These are phyloP conservation scores for Ramularia collo-cygni DNA, from an alignment of 2,329 filamentous ascomycete genomes.

Conservation along the genomic window DNA sequence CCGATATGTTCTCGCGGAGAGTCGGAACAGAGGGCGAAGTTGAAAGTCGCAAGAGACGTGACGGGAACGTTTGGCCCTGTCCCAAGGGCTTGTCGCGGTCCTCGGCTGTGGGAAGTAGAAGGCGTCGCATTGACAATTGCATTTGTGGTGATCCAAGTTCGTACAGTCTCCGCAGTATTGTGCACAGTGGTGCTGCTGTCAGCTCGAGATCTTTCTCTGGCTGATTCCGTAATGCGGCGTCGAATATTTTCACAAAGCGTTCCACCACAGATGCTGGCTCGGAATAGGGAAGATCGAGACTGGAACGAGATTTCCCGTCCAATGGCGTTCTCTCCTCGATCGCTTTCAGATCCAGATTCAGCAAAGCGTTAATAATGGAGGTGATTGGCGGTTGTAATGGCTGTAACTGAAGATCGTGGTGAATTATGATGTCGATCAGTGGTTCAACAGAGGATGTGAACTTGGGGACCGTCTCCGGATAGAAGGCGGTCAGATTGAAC, in stretches of 20 bases:
- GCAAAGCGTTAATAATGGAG: conserved; percentile 68
- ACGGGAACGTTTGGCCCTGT: conserved; percentile 63
- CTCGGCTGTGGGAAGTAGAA: conserved; percentile 66
- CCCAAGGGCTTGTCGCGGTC: conserved; percentile 76
- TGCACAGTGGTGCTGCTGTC: conserved; percentile 48
- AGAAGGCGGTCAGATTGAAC: conserved; percentile 79
- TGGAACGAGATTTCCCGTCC: conserved; percentile 24
- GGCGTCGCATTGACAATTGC: conserved; percentile 55
- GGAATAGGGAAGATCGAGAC: conserved; percentile 59
- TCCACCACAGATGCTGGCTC: conserved; percentile 55
- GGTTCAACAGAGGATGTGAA: conserved; percentile 65
- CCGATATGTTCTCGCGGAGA: conserved; percentile 66
- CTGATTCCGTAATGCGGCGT: conserved; percentile 58
- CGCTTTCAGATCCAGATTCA: conserved; percentile 64
- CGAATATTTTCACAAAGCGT: conserved; percentile 64
- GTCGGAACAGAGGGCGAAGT: conserved; percentile 65
- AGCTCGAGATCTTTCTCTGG: conserved; percentile 64
- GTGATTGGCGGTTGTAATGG: conserved; percentile 68
- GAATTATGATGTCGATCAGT: conserved; percentile 62
- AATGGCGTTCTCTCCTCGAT: conserved; percentile 18
- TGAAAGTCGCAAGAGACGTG: conserved; percentile 69
- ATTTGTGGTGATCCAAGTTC: conserved; percentile 61
- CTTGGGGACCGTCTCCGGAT: conserved; percentile 51
- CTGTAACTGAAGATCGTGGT: conserved; percentile 52
- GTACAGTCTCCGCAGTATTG: conserved; percentile 67